These are phyloP conservation scores for Metschnikowia lunata DNA, from an alignment of 805 yeast species.

Conservation along the genomic window DNA sequence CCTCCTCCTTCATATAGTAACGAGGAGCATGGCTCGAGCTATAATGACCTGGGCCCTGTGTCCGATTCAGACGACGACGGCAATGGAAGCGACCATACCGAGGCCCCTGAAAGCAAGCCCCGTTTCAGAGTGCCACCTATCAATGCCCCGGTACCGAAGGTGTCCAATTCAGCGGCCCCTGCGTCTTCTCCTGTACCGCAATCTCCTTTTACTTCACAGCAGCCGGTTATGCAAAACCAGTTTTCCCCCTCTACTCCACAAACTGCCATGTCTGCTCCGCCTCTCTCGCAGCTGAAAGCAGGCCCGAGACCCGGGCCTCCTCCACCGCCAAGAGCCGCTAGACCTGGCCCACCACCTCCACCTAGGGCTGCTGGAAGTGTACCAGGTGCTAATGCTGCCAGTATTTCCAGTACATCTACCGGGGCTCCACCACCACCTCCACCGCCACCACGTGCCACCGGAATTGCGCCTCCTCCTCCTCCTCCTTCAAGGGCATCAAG, in stretches of 20 bases:
- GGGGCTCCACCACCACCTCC: constrained; percentile 14
- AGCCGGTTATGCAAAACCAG: neutral
- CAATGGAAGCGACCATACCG: neutral
- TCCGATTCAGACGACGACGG: constrained; percentile 1
- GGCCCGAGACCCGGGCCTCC: constrained; percentile 15
- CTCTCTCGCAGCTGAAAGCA: constrained; percentile 10
- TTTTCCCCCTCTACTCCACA: neutral
- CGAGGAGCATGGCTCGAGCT: neutral
- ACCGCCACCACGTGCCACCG: constrained; percentile 20
- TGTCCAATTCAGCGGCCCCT: constrained; percentile 2
- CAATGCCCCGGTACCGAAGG: constrained; percentile 8
- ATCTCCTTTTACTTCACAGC: neutral
- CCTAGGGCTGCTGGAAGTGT: constrained; percentile 2
- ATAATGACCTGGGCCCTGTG: neutral
- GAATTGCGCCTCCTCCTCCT: constrained; percentile 26
- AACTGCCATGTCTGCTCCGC: constrained; percentile 6
- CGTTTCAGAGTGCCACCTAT: constrained; percentile 12
- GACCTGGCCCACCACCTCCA: constrained; percentile 16
- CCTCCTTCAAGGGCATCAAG: constrained; percentile 28
- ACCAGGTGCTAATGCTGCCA: neutral
- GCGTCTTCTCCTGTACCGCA: no score
- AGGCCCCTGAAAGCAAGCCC: constrained; percentile 1
- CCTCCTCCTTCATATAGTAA: constrained; percentile 5
- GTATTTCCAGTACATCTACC: constrained; percentile 1
- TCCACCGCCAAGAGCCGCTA: constrained; percentile 24